Evolutionary conservation across 2,329 filamentous ascomycete genomes (phyloP), one percentile per base, ranked within the genome.

Genomic region (Fusarium virguliforme): DNA sequence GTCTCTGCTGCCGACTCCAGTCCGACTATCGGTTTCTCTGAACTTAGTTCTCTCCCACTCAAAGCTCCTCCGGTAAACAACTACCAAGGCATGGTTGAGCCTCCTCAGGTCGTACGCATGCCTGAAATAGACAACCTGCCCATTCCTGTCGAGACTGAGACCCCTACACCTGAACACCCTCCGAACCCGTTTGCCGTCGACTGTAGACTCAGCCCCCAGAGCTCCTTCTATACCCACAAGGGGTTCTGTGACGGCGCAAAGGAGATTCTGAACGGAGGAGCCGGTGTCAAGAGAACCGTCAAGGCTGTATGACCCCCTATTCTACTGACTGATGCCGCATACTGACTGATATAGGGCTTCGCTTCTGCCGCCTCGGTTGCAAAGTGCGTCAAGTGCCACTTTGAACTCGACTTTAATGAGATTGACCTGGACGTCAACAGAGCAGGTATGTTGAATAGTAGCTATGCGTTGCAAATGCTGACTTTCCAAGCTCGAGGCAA

Each of bases 171-270:
- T 24, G 26, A 60, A 8, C 64, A 71, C 30, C 64, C 60, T 26
- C 68, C 71, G 8, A 75, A 75, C 26, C 68, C 75, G 1, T 68
- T 65, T 60, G 67, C 60, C 4, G 35, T 74, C 26, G 83, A 85
- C 50, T 85, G 82, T 69, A 81, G 72, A 6, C 86, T 89, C 37
- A 82, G 78, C 9, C 66, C 74, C 3, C 67, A 78, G 9, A 87
- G 86, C 69, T 88, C 87, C 0, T 88, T 88, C 67, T 84, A 86
- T 55, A 78, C 84, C 9, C 79, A 85, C 38, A 88, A 86, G 60
- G 87, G 86, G 1, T 88, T 89, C 70, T 89, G 87, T 46, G 82
- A 85, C 22, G 87, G 87, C 1, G 87, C 87, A 7, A 84, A 83
- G 51, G 85, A 87, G 15, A 83, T 85, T 2, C 76, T 84, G 30